Evolutionary conservation across 2,329 filamentous ascomycete species (phyloP), one percentile per base, ranked within the genome.

Genomic region (Aspergillus vadensis): DNA sequence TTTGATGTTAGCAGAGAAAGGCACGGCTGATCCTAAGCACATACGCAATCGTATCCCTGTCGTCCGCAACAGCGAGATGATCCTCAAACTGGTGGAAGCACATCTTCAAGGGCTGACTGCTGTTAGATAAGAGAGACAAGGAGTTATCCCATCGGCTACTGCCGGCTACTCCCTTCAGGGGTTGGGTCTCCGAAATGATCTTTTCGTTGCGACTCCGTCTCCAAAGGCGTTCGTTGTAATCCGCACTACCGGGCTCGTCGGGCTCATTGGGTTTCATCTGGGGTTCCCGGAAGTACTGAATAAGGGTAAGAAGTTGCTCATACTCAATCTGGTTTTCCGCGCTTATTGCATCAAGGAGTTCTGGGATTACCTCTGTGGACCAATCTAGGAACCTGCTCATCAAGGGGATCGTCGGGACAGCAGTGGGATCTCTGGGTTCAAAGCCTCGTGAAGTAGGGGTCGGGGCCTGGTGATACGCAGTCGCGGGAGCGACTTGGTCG

Each of bases 71-170:
- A 1, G 95, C 91, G 19, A 99, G 85, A 72, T 98, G 93, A 70
- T 97, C 91, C 74, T 99, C 95, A 69, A 97, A 99, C 73, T 99
- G 95, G 77, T 99, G 95, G 75, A 98, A 97, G 5, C 91, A 90
- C 88, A 99, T 91, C 79, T 93, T 96, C 64, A 89, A 87, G 0
- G 95, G 94, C 73, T 97, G 95, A 32, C 89, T 90, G 30, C 89
- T 88, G 67, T 97, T 98, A 72, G 94, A 93, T 73, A 97, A 88
- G 63, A 96, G 89, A 17, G 90, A 89, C 51, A 89, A 83, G 47
- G 91, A 88, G 62, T 90, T 89, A 69, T 92, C 93, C 94, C 95
- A 99, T 68, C 88, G 90, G 70, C 91, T 90, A 58, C 84, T 91
- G 12, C 92, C 90, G 0, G 95, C 93, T 67, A 91, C 88, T 57